phyloP scores from a whole-genome alignment of 768 basidiomycete species.

The Rhodotorula toruloides region DNA sequence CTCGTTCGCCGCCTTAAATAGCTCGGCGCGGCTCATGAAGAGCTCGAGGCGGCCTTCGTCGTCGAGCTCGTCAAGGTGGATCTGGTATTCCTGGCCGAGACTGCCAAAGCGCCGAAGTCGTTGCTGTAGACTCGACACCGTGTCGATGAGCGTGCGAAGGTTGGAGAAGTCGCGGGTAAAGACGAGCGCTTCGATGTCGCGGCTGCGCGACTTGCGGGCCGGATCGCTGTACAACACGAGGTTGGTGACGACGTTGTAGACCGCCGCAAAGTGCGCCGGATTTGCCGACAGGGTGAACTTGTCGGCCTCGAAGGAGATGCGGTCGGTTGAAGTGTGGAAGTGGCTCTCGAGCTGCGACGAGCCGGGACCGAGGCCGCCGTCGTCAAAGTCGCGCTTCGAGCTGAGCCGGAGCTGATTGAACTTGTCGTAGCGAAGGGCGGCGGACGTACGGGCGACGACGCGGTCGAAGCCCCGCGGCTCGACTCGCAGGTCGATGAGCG shows the following conservation, averaged over 20 bases:
- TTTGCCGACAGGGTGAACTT: slow-evolving; percentile 80
- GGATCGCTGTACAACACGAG: slow-evolving; percentile 86
- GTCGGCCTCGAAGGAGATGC: slow-evolving; percentile 73
- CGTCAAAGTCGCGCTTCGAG: slow-evolving; percentile 12
- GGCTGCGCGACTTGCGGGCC: slow-evolving; percentile 67
- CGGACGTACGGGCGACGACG: slow-evolving; percentile 80
- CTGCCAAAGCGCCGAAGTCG: slow-evolving; percentile 58
- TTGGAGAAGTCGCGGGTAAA: slow-evolving; percentile 86
- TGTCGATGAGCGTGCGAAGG: slow-evolving; percentile 47
- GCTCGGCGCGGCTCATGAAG: slow-evolving; percentile 18
- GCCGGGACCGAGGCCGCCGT: background rate
- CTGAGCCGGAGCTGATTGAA: slow-evolving; percentile 74
- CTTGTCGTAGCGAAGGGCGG: slow-evolving; percentile 81
- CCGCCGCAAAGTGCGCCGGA: slow-evolving; percentile 71
- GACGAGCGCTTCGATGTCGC: slow-evolving; percentile 72
- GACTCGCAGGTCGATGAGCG: slow-evolving; percentile 66
- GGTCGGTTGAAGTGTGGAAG: slow-evolving; percentile 51
- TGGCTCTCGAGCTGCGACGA: slow-evolving; percentile 12
- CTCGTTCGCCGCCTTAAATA: slow-evolving; percentile 61
- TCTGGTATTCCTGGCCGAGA: slow-evolving; percentile 46
- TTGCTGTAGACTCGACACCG: slow-evolving; percentile 55
- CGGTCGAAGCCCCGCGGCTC: slow-evolving; percentile 80
- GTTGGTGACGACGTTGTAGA: slow-evolving; percentile 80
- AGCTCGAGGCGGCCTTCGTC: slow-evolving; percentile 26
- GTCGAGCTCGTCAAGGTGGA: slow-evolving; percentile 47